Percentiles rank a stretch among this genome's conserved stretches.
Evolutionary conservation across 148 eudicot genomes (phyloP).

Genomic region (Cornus suecica): DNA sequence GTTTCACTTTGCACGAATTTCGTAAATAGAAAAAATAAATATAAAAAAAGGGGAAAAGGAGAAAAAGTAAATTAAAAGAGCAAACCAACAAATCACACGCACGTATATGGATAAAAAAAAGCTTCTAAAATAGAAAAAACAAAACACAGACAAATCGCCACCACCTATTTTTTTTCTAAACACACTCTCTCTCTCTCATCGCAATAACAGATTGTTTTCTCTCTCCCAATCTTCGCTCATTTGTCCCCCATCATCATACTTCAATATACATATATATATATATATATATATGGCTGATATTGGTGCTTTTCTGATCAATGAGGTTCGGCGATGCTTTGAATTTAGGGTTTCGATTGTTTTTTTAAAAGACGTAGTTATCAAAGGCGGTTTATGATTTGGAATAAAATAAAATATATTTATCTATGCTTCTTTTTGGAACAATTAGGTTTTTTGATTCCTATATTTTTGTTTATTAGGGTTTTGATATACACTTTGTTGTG

Average conservation of each 20-base stretch:
- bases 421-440: constrained; percentile 1
- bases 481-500: neutral
- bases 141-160: constrained; percentile 4
- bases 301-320: neutral
- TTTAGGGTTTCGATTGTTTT: constrained; percentile 26
- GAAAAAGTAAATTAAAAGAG: no score
- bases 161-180: constrained; percentile 9
- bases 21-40: no score
- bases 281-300: neutral
- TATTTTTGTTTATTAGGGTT: constrained; percentile 2
- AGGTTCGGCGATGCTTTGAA: constrained; percentile 9
- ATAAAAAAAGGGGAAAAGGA: no score
- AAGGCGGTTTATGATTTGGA: constrained; percentile 2
- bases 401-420: no score
- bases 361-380: neutral
- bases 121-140: neutral
- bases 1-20: no score
- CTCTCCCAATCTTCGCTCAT: neutral
- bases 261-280: neutral
- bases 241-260: constrained; percentile 1
- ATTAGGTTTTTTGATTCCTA: neutral
- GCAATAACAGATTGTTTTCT: neutral
- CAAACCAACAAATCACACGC: no score
- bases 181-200: neutral
- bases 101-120: no score